A percentile compares a stretch with the other conserved stretches of the same genome.
Evolutionary conservation across 2,329 filamentous ascomycete species (phyloP).

Genomic region (Calonectria ilicicola): DNA sequence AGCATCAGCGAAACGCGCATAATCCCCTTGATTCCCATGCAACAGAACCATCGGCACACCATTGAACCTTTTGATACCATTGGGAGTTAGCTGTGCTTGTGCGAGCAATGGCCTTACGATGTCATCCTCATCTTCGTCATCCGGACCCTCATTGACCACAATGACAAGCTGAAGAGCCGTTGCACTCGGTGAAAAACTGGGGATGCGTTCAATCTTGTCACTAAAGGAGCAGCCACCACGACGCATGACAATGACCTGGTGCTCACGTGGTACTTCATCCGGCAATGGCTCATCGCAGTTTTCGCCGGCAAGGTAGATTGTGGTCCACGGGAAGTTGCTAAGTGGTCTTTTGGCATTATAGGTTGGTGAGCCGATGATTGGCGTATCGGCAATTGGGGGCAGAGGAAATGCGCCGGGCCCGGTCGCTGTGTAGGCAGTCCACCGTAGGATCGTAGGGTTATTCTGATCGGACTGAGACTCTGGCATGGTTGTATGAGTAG

Average conservation of each 20-base stretch:
- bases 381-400: conserved; percentile 72
- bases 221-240: conserved; percentile 89
- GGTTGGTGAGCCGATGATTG: conserved; percentile 55
- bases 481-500: conserved; percentile 46
- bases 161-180: conserved; percentile 83
- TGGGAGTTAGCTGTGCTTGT: conserved; percentile 76
- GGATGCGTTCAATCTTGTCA: conserved; percentile 87
- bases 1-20: conserved; percentile 72
- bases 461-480: conserved; percentile 43
- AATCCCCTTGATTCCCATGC: conserved; percentile 72
- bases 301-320: conserved; percentile 77
- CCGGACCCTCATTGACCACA: conserved; percentile 70
- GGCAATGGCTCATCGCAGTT: conserved; percentile 72
- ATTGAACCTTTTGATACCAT: conserved; percentile 75
- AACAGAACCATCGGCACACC: conserved; percentile 89
- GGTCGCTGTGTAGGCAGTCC: conserved; percentile 65
- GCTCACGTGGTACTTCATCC: conserved; percentile 61
- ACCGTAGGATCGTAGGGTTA: conserved; percentile 59
- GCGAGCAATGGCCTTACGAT: conserved; percentile 78
- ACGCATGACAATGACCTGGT: conserved; percentile 85
- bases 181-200: conserved; percentile 74
- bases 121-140: conserved; percentile 49
- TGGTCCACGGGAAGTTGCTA: conserved; percentile 73
- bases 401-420: conserved; percentile 75
- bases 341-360: conserved; percentile 52